A percentile compares a stretch with the other conserved stretches of the same genome.
Evolutionary conservation across 2,329 filamentous ascomycete species (phyloP).

Genomic region (Neopestalotiopsis clavispora): DNA sequence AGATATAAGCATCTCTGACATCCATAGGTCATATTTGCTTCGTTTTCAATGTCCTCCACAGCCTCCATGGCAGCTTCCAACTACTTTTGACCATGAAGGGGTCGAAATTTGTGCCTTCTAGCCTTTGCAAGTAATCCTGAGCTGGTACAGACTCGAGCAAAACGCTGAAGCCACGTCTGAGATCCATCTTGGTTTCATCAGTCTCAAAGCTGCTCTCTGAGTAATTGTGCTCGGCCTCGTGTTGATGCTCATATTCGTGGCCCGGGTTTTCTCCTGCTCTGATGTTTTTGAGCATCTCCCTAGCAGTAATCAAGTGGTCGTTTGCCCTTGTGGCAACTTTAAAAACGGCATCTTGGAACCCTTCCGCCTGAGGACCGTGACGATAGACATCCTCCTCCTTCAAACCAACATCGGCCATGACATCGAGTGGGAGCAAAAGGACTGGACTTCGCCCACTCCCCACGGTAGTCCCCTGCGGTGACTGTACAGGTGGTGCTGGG

Average conservation of each 20-base stretch:
- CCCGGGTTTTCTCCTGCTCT: slow-evolving; percentile 74
- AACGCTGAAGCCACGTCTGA: slow-evolving; percentile 74
- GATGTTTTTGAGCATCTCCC: slow-evolving; percentile 87
- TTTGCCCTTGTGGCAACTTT: slow-evolving; percentile 90
- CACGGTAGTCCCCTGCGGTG: slow-evolving; percentile 44
- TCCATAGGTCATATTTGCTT: slow-evolving; percentile 46
- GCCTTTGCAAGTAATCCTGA: slow-evolving; percentile 74
- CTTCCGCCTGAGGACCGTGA: slow-evolving; percentile 76
- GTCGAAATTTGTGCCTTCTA: slow-evolving; percentile 87
- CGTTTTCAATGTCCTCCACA: slow-evolving; percentile 59
- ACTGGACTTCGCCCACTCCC: slow-evolving; percentile 47
- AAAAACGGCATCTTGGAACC: slow-evolving; percentile 89
- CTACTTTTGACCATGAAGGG: slow-evolving; percentile 69
- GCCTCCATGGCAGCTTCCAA: slow-evolving; percentile 87
- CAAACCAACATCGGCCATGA: slow-evolving; percentile 83
- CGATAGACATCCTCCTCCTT: slow-evolving; percentile 90
- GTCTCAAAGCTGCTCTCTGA: slow-evolving; percentile 36
- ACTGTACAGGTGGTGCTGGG: slow-evolving; percentile 59
- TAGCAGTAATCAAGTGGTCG: slow-evolving; percentile 91
- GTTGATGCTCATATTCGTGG: slow-evolving; percentile 87
- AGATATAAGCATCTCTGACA: background rate
- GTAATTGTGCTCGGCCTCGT: slow-evolving; percentile 71
- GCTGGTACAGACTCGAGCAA: slow-evolving; percentile 82
- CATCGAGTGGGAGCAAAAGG: slow-evolving; percentile 82
- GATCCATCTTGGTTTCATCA: slow-evolving; percentile 43